These are phyloP conservation scores for Entoloma clypeatum DNA, from an alignment of 1,284 basidiomycete species.

Conservation along the genomic window DNA sequence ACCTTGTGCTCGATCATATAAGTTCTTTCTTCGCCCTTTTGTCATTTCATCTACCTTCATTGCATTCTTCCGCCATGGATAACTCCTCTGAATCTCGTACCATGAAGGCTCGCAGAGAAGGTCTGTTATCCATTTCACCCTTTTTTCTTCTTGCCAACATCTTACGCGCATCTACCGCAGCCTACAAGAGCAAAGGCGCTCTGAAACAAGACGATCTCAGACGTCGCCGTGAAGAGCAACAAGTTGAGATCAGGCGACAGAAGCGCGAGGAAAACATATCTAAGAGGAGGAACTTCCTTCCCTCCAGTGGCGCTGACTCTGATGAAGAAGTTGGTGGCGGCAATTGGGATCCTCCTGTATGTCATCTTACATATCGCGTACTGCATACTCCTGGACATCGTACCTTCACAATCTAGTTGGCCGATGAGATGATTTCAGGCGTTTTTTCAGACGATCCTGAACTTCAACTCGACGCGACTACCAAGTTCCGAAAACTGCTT, in stretches of 20 bases:
- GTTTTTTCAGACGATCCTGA: constrained; percentile 93
- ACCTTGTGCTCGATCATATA: constrained; percentile 12
- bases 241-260: constrained; percentile 95
- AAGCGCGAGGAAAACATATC: constrained; percentile 97
- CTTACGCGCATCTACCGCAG: constrained; percentile 35
- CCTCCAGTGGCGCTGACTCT: constrained; percentile 69
- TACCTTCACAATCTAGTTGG: constrained; percentile 49
- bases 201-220: constrained; percentile 86
- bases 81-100: constrained; percentile 50
- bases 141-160: constrained; percentile 26
- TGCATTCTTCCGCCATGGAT: constrained; percentile 27
- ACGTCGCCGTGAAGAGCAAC: constrained; percentile 92
- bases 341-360: constrained; percentile 74
- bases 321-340: constrained; percentile 78
- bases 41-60: constrained; percentile 24
- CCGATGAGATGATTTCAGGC: constrained; percentile 89
- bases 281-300: constrained; percentile 90
- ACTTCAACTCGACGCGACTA: constrained; percentile 91
- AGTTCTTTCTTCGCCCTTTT: constrained; percentile 12
- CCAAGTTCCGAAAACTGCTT: constrained; percentile 95
- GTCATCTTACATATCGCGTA: constrained; percentile 25
- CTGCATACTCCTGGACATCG: constrained; percentile 15
- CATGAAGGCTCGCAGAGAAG: constrained; percentile 62
- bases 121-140: constrained; percentile 40
- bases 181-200: constrained; percentile 75